A percentile compares a stretch with the other conserved stretches of the same genome.
phyloP scores from a whole-genome alignment of 2,329 filamentous ascomycete genomes.

The Penicillium digitatum region DNA sequence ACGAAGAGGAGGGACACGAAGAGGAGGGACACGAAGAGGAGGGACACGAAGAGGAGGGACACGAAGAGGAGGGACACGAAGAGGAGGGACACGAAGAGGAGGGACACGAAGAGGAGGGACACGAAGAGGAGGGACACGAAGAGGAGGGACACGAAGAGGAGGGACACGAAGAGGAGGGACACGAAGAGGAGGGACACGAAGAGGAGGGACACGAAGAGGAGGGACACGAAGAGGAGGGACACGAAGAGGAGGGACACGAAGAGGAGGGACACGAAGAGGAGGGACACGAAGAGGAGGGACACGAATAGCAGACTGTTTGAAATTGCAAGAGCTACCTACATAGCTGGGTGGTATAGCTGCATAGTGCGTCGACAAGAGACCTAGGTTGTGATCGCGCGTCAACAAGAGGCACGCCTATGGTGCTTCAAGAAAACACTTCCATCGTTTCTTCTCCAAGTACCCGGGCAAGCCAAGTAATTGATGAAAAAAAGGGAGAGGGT shows the following conservation, averaged over 20 bases:
- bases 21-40: too few relatives aligned
- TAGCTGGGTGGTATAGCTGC: neutral
- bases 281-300: neutral
- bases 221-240: neutral
- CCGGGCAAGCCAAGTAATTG: slow-evolving; percentile 29
- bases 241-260: too few relatives aligned
- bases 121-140: neutral
- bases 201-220: too few relatives aligned
- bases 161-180: too few relatives aligned
- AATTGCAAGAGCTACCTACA: neutral
- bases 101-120: too few relatives aligned
- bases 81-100: neutral
- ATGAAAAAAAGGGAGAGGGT: slow-evolving; percentile 47
- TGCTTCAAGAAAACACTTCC: neutral
- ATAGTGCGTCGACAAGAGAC: neutral
- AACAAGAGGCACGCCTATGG: neutral
- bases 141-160: neutral
- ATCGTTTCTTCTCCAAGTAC: neutral
- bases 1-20: neutral
- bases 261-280: neutral
- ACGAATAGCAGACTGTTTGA: neutral
- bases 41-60: neutral
- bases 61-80: too few relatives aligned
- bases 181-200: neutral
- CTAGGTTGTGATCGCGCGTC: neutral